phyloP scores from a whole-genome alignment of 2,329 filamentous ascomycete genomes.

The Aschersonia sp. region DNA sequence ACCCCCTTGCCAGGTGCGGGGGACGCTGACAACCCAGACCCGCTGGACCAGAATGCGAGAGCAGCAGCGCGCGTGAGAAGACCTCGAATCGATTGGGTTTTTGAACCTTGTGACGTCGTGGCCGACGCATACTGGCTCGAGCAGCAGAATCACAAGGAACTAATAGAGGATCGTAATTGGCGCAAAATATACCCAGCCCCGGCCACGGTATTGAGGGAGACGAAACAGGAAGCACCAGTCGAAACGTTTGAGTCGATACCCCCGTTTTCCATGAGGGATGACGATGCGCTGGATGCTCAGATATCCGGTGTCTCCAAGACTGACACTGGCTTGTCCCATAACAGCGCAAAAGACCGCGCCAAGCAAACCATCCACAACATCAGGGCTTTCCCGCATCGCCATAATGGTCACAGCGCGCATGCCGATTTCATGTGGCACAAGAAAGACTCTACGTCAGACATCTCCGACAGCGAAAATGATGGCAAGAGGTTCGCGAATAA shows the following conservation, averaged over 20 bases:
- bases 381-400: constrained; percentile 39
- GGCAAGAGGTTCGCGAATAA: constrained; percentile 16
- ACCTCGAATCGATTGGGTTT: constrained; percentile 71
- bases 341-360: constrained; percentile 41
- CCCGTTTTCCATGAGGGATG: constrained; percentile 13
- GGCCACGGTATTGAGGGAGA: constrained; percentile 13
- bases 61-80: constrained; percentile 47
- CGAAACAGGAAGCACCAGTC: constrained; percentile 15
- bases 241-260: constrained; percentile 10
- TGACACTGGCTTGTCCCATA: constrained; percentile 30
- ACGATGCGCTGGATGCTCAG: constrained; percentile 8
- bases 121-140: constrained; percentile 89
- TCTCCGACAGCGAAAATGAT: constrained; percentile 42
- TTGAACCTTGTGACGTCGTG: constrained; percentile 71
- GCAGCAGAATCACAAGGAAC: constrained; percentile 60
- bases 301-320: constrained; percentile 10
- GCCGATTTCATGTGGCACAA: constrained; percentile 38
- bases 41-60: constrained; percentile 28
- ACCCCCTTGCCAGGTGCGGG: constrained; percentile 33
- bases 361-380: constrained; percentile 44
- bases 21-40: constrained; percentile 23
- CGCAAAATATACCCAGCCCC: constrained; percentile 50
- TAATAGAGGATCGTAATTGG: constrained; percentile 70
- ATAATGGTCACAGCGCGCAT: constrained; percentile 30
- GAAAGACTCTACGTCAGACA: constrained; percentile 38